Percentiles rank a stretch among this genome's conserved stretches.
Evolutionary conservation across 164 flowering plant species (phyloP).

Genomic region (Nymphaea thermarum): DNA sequence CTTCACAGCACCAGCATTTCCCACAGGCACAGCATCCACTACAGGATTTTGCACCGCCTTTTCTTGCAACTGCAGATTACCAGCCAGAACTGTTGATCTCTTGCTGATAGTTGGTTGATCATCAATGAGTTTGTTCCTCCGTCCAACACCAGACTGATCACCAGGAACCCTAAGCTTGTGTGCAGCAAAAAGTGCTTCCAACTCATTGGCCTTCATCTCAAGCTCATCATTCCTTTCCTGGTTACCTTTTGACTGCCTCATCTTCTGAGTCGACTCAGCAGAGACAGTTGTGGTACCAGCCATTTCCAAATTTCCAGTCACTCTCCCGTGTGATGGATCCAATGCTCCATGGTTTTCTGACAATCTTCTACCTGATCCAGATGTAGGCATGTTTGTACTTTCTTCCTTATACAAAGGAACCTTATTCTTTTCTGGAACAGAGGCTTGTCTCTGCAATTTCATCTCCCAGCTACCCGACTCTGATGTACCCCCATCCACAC

Average conservation of each 20-base stretch:
- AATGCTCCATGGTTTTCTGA: not conserved
- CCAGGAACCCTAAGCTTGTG: slow-evolving; percentile 82
- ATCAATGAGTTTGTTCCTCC: slow-evolving; percentile 45
- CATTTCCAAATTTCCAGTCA: slow-evolving; percentile 23
- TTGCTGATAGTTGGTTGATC: not conserved
- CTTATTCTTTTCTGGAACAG: slow-evolving; percentile 31
- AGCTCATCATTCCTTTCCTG: slow-evolving; percentile 87
- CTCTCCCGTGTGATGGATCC: not conserved
- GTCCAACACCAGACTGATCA: slow-evolving; percentile 46
- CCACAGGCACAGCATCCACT: not conserved
- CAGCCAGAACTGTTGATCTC: not conserved
- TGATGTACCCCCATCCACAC: slow-evolving; percentile 21
- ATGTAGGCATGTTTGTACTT: not conserved
- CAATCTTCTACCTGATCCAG: not conserved
- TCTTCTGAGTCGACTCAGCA: slow-evolving; percentile 51
- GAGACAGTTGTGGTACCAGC: slow-evolving; percentile 13
- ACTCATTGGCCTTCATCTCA: slow-evolving; percentile 85
- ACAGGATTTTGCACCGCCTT: not conserved
- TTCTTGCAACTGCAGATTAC: not conserved
- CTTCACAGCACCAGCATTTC: not conserved
- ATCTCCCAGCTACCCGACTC: slow-evolving; percentile 17
- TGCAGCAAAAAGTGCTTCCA: slow-evolving; percentile 95
- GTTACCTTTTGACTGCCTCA: slow-evolving; percentile 62
- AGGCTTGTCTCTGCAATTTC: slow-evolving; percentile 37
- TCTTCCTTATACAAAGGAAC: slow-evolving; percentile 4